Percentiles rank a stretch among this genome's conserved stretches.
These are phyloP conservation scores for Coemansia sp. DNA, from an alignment of 192 early-diverging fungal species.

Conservation along the genomic window DNA sequence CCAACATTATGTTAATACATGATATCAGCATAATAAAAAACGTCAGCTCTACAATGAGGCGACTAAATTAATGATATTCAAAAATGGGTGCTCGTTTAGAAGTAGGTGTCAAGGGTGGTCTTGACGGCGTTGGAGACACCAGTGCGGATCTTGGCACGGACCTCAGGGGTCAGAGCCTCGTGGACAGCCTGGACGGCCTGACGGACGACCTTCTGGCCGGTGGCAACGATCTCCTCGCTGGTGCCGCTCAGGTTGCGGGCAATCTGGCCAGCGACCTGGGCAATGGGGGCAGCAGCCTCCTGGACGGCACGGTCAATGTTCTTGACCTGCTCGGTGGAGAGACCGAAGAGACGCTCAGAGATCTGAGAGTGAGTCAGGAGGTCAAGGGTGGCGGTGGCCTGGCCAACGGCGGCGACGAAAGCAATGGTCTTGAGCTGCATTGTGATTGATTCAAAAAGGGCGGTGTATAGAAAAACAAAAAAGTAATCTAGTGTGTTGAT, in stretches of 20 bases:
- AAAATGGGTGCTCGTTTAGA: constrained; percentile 20
- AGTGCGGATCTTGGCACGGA: constrained; percentile 51
- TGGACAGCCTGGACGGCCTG: constrained; percentile 51
- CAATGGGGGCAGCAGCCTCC: constrained; percentile 51
- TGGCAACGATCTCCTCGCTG: constrained; percentile 45
- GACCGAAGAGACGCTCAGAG: constrained; percentile 51
- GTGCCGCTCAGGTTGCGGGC: constrained; percentile 51
- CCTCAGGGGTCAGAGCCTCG: constrained; percentile 51
- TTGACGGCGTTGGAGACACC: constrained; percentile 52
- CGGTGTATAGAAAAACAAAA: constrained; percentile 1
- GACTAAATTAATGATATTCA: too few species aligned
- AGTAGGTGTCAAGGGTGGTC: constrained; percentile 54
- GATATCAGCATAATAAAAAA: too few species aligned
- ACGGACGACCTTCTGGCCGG: constrained; percentile 52
- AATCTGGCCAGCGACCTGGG: constrained; percentile 52
- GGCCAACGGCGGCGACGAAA: constrained; percentile 45
- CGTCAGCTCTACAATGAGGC: too few species aligned
- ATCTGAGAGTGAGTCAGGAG: constrained; percentile 50
- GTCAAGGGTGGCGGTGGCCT: constrained; percentile 52
- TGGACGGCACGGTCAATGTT: constrained; percentile 52
- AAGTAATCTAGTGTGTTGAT: neutral
- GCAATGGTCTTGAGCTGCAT: constrained; percentile 52
- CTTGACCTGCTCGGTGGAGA: constrained; percentile 52
- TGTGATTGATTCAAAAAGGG: constrained; percentile 8
- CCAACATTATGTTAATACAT: too few species aligned